Base-by-base conservation (phyloP, 768 basidiomycete genomes). In the Lactarius pseudohatsudake region DNA sequence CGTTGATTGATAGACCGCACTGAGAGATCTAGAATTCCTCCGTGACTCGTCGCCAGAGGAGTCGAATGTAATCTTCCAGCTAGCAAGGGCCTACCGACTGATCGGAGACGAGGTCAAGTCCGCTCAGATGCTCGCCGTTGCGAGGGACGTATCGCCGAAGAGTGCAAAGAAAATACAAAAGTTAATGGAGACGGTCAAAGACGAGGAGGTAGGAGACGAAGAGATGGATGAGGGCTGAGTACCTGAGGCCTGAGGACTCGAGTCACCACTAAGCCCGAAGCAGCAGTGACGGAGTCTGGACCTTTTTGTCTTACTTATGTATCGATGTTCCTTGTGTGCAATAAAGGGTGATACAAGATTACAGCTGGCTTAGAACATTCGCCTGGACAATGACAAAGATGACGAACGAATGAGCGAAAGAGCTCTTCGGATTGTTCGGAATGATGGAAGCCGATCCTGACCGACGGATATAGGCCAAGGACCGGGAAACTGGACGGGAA, bases 51-150 rank as follows among this genome's bases (percentile, higher is more conserved):
- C 95, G 41, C 96, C 96, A 8, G 93, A 95, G 74, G 97, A 99
- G 80, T 90, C 95, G 62, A 98, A 98, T 79, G 92, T 98, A 64
- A 86, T 96, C 66, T 97, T 97, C 85, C 89, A 98, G 77, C 86
- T 99, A 20, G 97, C 95, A 32, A 91, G 90, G 79, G 89, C 91
- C 66, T 98, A 97, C 74, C 86, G 92, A 57, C 81, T 91, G 71
- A 78, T 91, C 63, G 93, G 93, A 41, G 82, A 94, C 77, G 85
- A 86, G 70, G 81, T 84, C 22, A 89, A 91, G 77, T 88, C 94
- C 58, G 90, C 92, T 64, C 88, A 91, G 67, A 83, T 88, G 77
- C 89, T 99, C 68, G 92, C 94, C 36, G 82, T 90, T 45, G 97
- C 95, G 71, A 88, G 95, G 69, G 97, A 99, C 75, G 85, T 98